Conservation (phyloP, 768 basidiomycete genomes). For the Mycena maculata region DNA sequence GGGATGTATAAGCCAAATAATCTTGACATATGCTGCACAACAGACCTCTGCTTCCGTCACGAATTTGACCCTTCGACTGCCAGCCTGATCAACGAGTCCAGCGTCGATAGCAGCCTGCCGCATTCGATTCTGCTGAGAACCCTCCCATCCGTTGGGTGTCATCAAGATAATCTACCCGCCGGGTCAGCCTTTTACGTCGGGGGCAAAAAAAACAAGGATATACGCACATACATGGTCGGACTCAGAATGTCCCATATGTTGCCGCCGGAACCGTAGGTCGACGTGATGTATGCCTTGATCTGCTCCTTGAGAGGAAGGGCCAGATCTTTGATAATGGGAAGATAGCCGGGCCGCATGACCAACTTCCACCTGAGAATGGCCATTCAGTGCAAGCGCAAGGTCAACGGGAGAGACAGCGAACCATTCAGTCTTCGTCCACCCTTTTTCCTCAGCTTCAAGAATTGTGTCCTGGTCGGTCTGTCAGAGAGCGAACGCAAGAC, state of each 20-base stretch:
- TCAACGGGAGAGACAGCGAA: neutral
- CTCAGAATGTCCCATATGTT: constrained; percentile 34
- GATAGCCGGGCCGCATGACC: constrained; percentile 33
- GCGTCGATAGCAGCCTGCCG: constrained; percentile 38
- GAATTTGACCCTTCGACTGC: constrained; percentile 34
- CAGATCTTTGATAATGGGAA: constrained; percentile 35
- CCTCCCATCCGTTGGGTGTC: constrained; percentile 42
- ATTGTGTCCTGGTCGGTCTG: constrained; percentile 33
- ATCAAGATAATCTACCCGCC: constrained; percentile 39
- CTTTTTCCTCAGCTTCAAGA: constrained; percentile 31
- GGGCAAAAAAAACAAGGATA: too few relatives aligned
- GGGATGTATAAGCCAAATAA: neutral
- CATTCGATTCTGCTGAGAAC: constrained; percentile 36
- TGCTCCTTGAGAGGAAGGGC: constrained; percentile 34
- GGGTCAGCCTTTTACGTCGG: too few relatives aligned
- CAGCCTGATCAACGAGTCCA: constrained; percentile 31
- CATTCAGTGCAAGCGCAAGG: neutral
- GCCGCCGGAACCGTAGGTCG: constrained; percentile 29
- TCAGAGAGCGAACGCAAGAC: neutral
- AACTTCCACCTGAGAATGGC: constrained; percentile 35
- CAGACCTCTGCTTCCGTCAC: constrained; percentile 38
- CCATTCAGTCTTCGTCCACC: constrained; percentile 30
- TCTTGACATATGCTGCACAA: too few relatives aligned
- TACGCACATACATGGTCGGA: constrained; percentile 34
- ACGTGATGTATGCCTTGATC: constrained; percentile 31